These are phyloP conservation scores for Apophysomyces trapeziformis DNA, from an alignment of 371 early-diverging fungal genomes.

Conservation along the genomic window DNA sequence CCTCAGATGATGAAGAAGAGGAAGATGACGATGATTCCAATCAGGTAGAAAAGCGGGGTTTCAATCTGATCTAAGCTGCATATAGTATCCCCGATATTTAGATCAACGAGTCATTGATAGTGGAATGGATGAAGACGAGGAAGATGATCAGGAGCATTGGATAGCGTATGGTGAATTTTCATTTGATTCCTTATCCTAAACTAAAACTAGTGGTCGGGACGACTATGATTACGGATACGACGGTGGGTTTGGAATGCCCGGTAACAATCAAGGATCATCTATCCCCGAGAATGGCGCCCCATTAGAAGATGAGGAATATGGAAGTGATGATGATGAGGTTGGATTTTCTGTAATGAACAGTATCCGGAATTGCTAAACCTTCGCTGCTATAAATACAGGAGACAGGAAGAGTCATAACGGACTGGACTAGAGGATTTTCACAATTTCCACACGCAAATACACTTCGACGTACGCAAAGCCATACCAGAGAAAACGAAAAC, in stretches of 20 bases:
- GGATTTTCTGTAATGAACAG: background rate
- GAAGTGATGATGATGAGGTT: slow-evolving; percentile 34
- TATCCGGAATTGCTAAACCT: background rate
- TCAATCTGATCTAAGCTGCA: background rate
- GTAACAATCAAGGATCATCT: slow-evolving; percentile 16
- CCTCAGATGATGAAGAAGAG: slow-evolving; percentile 24
- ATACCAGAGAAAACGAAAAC: slow-evolving; percentile 21
- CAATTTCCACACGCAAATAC: slow-evolving; percentile 30
- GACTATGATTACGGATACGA: slow-evolving; percentile 32
- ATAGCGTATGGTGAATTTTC: slow-evolving; percentile 26
- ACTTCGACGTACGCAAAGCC: slow-evolving; percentile 36
- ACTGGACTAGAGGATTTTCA: slow-evolving; percentile 31
- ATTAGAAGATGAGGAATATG: slow-evolving; percentile 27
- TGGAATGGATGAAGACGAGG: slow-evolving; percentile 32
- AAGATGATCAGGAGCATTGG: slow-evolving; percentile 37
- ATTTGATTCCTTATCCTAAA: background rate
- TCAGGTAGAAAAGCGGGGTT: slow-evolving; percentile 17
- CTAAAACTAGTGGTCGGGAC: slow-evolving; percentile 25
- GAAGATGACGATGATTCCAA: slow-evolving; percentile 30
- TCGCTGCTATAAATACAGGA: slow-evolving; percentile 11
- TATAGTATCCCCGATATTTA: slow-evolving; percentile 26
- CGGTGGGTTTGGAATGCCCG: slow-evolving; percentile 21
- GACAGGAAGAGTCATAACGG: slow-evolving; percentile 20
- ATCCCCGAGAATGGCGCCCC: slow-evolving; percentile 17
- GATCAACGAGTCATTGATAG: slow-evolving; percentile 20